A percentile compares a stretch with the other conserved stretches of the same genome.
Evolutionary conservation across 2,329 filamentous ascomycete genomes (phyloP).

Genomic region (Hypoxylon sp.): DNA sequence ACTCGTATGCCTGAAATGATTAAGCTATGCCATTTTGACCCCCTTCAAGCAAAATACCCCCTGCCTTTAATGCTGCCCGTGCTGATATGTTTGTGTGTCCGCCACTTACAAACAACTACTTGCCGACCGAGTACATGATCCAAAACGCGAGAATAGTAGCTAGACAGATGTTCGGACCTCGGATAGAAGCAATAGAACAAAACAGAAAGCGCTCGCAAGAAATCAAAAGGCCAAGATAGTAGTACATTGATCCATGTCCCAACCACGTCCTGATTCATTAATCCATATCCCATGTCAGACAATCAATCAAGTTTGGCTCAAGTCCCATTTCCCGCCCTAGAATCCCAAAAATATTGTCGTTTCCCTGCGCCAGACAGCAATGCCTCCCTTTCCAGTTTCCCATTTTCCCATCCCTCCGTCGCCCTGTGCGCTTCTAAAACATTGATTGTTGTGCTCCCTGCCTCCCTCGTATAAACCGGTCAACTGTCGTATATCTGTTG

Average conservation of each 20-base stretch:
- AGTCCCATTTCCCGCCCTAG: conserved; percentile 13
- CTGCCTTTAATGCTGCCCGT: conserved; percentile 9
- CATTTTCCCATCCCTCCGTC: background rate
- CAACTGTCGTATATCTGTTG: background rate
- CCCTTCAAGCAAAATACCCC: conserved; percentile 16
- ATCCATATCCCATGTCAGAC: conserved; percentile 30
- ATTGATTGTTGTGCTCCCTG: background rate
- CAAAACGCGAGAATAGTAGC: conserved; percentile 7
- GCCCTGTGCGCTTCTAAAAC: conserved; percentile 4
- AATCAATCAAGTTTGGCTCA: conserved; percentile 16
- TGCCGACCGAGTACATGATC: conserved; percentile 13
- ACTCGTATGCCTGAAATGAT: conserved; percentile 24
- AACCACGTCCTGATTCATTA: conserved; percentile 29
- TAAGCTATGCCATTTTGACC: background rate
- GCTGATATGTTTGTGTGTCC: conserved; percentile 17
- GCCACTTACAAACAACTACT: conserved; percentile 27
- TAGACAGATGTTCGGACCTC: conserved; percentile 6
- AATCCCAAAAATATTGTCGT: conserved; percentile 6
- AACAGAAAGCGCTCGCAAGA: conserved; percentile 8
- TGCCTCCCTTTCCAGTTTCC: conserved; percentile 12
- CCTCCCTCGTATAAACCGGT: background rate
- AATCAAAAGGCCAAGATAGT: conserved; percentile 20
- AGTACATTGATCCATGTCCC: conserved; percentile 27
- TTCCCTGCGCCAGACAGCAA: conserved; percentile 11
- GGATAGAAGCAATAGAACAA: conserved; percentile 2